Base-by-base conservation (phyloP, 495 filamentous ascomycete species). In the Hyaloscypha finlandica region DNA sequence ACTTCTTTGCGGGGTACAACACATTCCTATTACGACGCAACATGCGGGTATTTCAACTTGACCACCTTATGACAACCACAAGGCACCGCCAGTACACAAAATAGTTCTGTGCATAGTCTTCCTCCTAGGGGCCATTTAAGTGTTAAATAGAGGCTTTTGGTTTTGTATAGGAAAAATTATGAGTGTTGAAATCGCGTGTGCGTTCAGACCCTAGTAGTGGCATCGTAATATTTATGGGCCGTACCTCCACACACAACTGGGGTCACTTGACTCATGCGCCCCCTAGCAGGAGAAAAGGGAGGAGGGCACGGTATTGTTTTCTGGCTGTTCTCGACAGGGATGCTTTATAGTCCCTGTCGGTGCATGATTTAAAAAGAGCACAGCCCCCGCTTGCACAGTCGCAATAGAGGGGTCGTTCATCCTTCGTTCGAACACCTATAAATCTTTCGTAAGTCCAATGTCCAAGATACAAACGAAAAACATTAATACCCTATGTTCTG, bases 391-490 rank as follows among this genome's bases (percentile, higher is more conserved):
- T 19, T 37, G 1, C 6, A 37, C 6, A 37, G 6, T 37, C 12
- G 12, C 12, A 8, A 37, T 37, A 8, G 35, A 6, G 12, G 35
- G 35, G 14, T 11, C 58, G 25, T 35, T 39, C 19, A 19, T 37
- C 32, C 32, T 8, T 8, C 29, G 14, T 33, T 16, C 20, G 3
- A 16, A 52, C 45, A 30, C n/a, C n/a, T 63, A 12, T 31, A 31
- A 19, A 22, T 16, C 12, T 32, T 53, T 35, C n/a, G 25, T 54
- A 54, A 12, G 22, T 52, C 12, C 8, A 20, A 56, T 56, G 61
- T 55, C 61, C 4, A 54, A 54, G 22, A 29, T 64, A 14, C 48
- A 64, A n/a, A 25, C 51, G 19, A 64, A 22, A 4, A 64, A 64
- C 20, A 55, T 64, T 16, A 32, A 8, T 20, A 37, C 45, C 6